Base-by-base conservation (phyloP, 768 basidiomycete genomes). In the Kockovaella imperatae region DNA sequence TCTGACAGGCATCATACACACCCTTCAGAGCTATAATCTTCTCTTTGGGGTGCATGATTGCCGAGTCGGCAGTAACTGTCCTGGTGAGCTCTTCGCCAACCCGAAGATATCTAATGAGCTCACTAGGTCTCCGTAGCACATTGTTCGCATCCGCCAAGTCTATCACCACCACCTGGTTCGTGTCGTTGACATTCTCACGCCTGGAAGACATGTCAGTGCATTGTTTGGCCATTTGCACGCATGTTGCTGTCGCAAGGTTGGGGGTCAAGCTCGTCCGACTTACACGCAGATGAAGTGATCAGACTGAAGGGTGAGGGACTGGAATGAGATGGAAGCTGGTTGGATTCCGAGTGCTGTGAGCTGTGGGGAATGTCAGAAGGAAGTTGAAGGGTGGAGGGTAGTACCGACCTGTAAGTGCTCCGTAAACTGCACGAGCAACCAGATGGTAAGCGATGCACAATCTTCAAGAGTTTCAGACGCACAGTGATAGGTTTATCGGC, bases 121-220 rank as follows among this genome's bases (percentile, higher is more conserved):
- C 44, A 71, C 69, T 71, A 10, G 69, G 69, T 45, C 69, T 36
- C 35, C 69, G 57, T 40, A 73, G 58, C 35, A 97, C 86, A 83
- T 93, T 87, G 76, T 96, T 96, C 63, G 91, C 88, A 72, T 97
- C 88, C 53, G 84, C 77, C 56, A 99, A 83, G 82, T 97, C 93
- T 68, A 99, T 86, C 69, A 99, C 97, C 70, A 96, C 93, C 56
- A 99, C 95, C 74, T 96, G 91, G 74, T 93, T 89, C 67, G 87
- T 83, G 56, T 91, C 90, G 64, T 85, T 83, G 67, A 88, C 80
- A 73, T 89, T 90, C 76, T 97, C 93, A 48, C 93, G 86, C 17
- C 67, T 70, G 36, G 2, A 38, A 50, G 41, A 13, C 42, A 17
- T 21, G 35, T 35, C 45, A 35, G 23, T n/a, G 38, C 38, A n/a